These are phyloP conservation scores for Eimeria tenella DNA, from an alignment of 169 alveolate genomes.

Conservation along the genomic window DNA sequence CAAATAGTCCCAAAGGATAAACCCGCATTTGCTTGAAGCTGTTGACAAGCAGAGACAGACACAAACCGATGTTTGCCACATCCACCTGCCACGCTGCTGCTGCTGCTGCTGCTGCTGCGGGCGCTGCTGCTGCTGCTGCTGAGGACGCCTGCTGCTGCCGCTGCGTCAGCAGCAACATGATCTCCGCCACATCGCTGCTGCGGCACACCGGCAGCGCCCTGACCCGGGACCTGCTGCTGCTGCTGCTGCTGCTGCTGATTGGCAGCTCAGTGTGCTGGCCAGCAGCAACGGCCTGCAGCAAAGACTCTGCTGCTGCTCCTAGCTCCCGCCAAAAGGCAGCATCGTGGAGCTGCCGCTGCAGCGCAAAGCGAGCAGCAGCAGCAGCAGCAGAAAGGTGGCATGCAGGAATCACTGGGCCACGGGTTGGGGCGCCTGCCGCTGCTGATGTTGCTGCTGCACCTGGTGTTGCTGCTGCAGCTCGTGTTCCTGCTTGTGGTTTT, in stretches of 20 bases:
- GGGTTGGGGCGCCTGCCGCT: not conserved
- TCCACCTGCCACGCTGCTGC: slow-evolving; percentile 21
- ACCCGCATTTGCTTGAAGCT: slow-evolving; percentile 61
- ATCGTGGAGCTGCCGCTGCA: slow-evolving; percentile 43
- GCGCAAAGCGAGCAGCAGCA: slow-evolving; percentile 54
- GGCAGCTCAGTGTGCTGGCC: slow-evolving; percentile 31
- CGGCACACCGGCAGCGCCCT: not conserved
- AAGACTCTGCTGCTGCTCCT: slow-evolving; percentile 21
- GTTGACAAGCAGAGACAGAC: slow-evolving; percentile 37
- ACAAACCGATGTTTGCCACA: not conserved
- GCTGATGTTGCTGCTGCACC: slow-evolving; percentile 9
- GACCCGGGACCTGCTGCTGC: slow-evolving; percentile 22
- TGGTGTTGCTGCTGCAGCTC: slow-evolving; percentile 6
- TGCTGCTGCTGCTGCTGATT: slow-evolving; percentile 44
- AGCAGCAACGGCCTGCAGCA: slow-evolving; percentile 33
- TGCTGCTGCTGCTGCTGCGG: slow-evolving; percentile 52
- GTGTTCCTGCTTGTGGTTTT: not conserved
- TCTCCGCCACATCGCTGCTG: not conserved
- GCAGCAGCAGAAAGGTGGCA: slow-evolving; percentile 62
- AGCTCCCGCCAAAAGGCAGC: slow-evolving; percentile 65
- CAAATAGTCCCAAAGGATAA: not conserved
- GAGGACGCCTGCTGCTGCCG: slow-evolving; percentile 29
- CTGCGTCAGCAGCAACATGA: not conserved
- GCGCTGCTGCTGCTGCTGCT: slow-evolving; percentile 35
- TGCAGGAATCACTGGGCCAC: not conserved